Percentiles rank a stretch among this genome's conserved stretches.
Evolutionary conservation across 1,284 basidiomycete genomes (phyloP).

Genomic region (Vanrija sp.): DNA sequence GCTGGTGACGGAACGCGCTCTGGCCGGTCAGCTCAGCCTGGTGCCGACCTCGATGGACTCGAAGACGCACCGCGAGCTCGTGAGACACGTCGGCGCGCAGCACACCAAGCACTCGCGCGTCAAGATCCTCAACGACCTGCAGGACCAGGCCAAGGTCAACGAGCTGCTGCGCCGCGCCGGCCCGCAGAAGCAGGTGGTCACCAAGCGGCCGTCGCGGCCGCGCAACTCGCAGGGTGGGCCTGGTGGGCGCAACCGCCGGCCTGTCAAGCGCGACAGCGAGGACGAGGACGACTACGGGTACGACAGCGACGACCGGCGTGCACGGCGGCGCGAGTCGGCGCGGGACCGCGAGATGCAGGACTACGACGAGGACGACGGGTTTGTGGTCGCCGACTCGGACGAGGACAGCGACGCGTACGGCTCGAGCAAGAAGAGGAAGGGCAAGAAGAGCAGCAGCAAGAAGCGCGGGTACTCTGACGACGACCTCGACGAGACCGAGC

Average conservation of each 20-base stretch:
- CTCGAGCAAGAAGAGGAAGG: constrained; percentile 17
- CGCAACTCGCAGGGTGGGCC: constrained; percentile 6
- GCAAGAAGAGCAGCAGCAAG: constrained; percentile 8
- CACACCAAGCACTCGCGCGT: constrained; percentile 43
- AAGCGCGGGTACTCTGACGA: constrained; percentile 18
- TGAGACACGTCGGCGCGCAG: constrained; percentile 42
- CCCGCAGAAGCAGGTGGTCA: constrained; percentile 15
- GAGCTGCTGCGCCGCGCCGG: constrained; percentile 26
- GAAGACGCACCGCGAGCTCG: constrained; percentile 44
- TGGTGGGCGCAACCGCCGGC: constrained; percentile 1
- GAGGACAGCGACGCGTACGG: constrained; percentile 26
- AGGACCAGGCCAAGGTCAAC: constrained; percentile 25
- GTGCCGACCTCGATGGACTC: constrained; percentile 39
- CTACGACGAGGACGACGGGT: constrained; percentile 47
- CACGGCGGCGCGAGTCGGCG: constrained; percentile 2
- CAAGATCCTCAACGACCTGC: constrained; percentile 41
- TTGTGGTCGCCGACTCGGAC: constrained; percentile 42
- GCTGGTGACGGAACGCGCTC: constrained; percentile 37
- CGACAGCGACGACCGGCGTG: constrained; percentile 7
- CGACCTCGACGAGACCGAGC: constrained; percentile 37
- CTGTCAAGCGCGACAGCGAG: constrained; percentile 14
- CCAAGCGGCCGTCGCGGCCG: background rate
- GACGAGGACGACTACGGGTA: background rate
- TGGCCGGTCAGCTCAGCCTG: constrained; percentile 40
- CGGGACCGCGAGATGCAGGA: constrained; percentile 10